Conservation (phyloP, 192 early-diverging fungal species). For the Mortierella claussenii region DNA sequence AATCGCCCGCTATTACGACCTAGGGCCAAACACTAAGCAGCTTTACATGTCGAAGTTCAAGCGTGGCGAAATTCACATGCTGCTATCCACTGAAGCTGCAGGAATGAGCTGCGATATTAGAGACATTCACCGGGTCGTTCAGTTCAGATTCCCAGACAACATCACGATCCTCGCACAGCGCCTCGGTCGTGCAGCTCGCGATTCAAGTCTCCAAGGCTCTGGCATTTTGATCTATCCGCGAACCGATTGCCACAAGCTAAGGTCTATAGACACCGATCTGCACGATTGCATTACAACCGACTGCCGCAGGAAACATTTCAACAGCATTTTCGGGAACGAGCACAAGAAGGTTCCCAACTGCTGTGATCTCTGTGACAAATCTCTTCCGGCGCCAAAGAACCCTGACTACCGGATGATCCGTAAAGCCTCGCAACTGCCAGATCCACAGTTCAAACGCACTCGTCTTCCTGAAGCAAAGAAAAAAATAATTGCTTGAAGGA, state of each 20-base stretch:
- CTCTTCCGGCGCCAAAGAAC: too few relatives aligned
- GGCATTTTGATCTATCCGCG: too few relatives aligned
- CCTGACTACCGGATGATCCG: too few relatives aligned
- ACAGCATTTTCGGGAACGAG: conserved; percentile 1
- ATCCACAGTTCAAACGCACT: too few relatives aligned
- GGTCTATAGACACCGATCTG: neutral
- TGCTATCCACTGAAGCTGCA: conserved; percentile 18
- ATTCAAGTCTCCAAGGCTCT: neutral
- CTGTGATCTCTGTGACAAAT: conserved; percentile 15
- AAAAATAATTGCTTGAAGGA: too few relatives aligned
- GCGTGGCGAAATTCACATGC: neutral
- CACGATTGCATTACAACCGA: neutral
- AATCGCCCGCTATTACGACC: neutral
- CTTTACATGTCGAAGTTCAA: neutral
- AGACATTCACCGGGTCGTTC: conserved; percentile 15
- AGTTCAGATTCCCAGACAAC: neutral
- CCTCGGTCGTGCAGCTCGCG: conserved; percentile 5
- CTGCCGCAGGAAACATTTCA: conserved; percentile 10
- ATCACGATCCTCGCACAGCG: conserved; percentile 3
- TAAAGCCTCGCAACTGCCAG: too few relatives aligned
- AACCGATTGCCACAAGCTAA: neutral
- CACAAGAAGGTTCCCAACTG: neutral
- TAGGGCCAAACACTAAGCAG: neutral
- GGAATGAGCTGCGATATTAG: conserved; percentile 19
- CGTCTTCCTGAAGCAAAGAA: too few relatives aligned